These are phyloP conservation scores for Clarkia xantiana DNA, from an alignment of 345 rosid genomes.

Conservation along the genomic window DNA sequence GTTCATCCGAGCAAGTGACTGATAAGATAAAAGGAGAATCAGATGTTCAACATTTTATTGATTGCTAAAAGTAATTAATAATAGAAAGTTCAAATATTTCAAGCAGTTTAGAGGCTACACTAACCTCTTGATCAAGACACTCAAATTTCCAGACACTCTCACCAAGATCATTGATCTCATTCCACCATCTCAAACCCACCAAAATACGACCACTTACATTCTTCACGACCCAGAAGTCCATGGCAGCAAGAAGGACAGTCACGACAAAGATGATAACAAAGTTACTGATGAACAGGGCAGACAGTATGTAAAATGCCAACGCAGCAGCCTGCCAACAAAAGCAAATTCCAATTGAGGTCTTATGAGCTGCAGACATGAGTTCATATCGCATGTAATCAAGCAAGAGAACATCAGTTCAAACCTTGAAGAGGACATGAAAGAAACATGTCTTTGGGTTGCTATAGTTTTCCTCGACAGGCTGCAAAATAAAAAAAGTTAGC, in stretches of 20 bases:
- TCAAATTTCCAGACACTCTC: constrained; percentile 98
- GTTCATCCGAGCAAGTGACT: constrained; percentile 69
- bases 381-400: background rate
- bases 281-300: constrained; percentile 66
- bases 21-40: constrained; percentile 13
- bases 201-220: constrained; percentile 97
- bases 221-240: constrained; percentile 99
- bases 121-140: constrained; percentile 97
- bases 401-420: constrained; percentile 3
- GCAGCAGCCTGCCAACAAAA: constrained; percentile 54
- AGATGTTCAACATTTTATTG: background rate
- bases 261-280: constrained; percentile 96
- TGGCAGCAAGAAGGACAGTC: constrained; percentile 87
- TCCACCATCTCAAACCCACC: constrained; percentile 99
- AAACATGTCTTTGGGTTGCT: constrained; percentile 91
- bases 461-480: constrained; percentile 90
- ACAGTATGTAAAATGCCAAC: constrained; percentile 90
- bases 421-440: constrained; percentile 91
- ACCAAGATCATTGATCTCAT: constrained; percentile 88
- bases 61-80: background rate
- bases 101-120: constrained; percentile 5
- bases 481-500: constrained; percentile 13
- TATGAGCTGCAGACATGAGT: no score
- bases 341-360: constrained; percentile 4
- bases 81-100: background rate